Conservation (phyloP, 1,284 basidiomycete species). For the Ceratobasidium theobromae region DNA sequence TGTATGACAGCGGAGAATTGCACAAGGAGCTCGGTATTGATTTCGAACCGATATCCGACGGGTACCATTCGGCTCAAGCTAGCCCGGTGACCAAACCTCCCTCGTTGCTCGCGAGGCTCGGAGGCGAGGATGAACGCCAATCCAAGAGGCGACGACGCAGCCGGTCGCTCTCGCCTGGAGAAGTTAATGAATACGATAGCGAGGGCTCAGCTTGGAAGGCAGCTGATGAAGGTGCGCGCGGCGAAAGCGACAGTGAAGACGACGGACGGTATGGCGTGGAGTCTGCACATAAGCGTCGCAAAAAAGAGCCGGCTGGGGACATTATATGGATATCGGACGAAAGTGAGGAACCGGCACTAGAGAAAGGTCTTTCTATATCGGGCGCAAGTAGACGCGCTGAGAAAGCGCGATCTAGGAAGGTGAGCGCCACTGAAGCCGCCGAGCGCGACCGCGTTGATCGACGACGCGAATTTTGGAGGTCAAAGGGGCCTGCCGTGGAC, state of each 20-base stretch:
- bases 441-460: constrained; percentile 2
- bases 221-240: constrained; percentile 48
- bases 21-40: constrained; percentile 62
- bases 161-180: constrained; percentile 33
- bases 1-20: constrained; percentile 63
- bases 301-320: neutral
- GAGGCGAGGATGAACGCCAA: constrained; percentile 37
- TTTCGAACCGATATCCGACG: constrained; percentile 4
- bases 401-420: neutral
- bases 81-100: neutral
- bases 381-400: constrained; percentile 23
- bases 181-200: constrained; percentile 38
- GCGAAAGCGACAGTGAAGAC: constrained; percentile 20
- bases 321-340: constrained; percentile 22
- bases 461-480: constrained; percentile 19
- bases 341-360: neutral
- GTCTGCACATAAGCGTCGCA: constrained; percentile 1
- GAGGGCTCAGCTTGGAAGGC: constrained; percentile 47
- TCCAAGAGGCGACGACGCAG: constrained; percentile 29
- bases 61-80: neutral
- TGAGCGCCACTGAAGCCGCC: neutral
- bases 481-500: constrained; percentile 1
- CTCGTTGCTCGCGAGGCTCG: constrained; percentile 38
- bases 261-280: constrained; percentile 21
- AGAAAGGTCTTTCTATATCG: constrained; percentile 12